Conservation (phyloP, 495 filamentous ascomycete genomes). For the Penicillium taxi region DNA sequence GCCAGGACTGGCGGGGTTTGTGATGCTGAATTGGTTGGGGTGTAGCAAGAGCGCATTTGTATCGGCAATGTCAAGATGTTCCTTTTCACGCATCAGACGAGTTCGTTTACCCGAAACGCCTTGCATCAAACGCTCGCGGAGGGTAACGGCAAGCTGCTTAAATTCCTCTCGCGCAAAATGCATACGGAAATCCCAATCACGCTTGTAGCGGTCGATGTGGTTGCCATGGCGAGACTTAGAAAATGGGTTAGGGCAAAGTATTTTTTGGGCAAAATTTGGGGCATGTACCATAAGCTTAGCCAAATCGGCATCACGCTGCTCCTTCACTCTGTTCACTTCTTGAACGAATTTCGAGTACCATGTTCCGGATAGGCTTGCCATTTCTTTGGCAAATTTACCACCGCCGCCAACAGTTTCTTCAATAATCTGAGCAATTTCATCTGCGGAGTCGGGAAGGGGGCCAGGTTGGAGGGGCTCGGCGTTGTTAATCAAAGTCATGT, state of each 20-base stretch:
- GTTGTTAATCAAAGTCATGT: conserved; percentile 76
- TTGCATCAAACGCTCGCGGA: conserved; percentile 79
- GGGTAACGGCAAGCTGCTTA: conserved; percentile 61
- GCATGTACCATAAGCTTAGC: conserved; percentile 68
- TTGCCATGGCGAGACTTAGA: conserved; percentile 36
- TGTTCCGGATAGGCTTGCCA: conserved; percentile 64
- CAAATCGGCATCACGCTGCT: conserved; percentile 72
- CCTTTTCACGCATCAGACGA: conserved; percentile 78
- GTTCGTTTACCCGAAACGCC: conserved; percentile 65
- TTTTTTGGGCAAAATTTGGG: too few relatives aligned
- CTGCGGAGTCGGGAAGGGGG: conserved; percentile 62
- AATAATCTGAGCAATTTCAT: conserved; percentile 58
- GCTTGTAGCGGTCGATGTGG: conserved; percentile 32
- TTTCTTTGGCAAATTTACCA: conserved; percentile 45
- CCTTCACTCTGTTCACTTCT: conserved; percentile 75
- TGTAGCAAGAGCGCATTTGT: conserved; percentile 81
- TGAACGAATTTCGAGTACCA: conserved; percentile 74
- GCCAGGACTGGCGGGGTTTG: conserved; percentile 70
- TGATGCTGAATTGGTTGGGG: conserved; percentile 84
- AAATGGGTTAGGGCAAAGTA: too few relatives aligned
- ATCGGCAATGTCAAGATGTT: conserved; percentile 79
- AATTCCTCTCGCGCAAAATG: conserved; percentile 79
- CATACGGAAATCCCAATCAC: conserved; percentile 43
- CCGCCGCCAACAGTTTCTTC: conserved; percentile 49
- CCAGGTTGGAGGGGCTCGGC: conserved; percentile 69